Evolutionary conservation across 1,139 yeast species (phyloP).

Genomic region (Suhomyces choctaworum): DNA sequence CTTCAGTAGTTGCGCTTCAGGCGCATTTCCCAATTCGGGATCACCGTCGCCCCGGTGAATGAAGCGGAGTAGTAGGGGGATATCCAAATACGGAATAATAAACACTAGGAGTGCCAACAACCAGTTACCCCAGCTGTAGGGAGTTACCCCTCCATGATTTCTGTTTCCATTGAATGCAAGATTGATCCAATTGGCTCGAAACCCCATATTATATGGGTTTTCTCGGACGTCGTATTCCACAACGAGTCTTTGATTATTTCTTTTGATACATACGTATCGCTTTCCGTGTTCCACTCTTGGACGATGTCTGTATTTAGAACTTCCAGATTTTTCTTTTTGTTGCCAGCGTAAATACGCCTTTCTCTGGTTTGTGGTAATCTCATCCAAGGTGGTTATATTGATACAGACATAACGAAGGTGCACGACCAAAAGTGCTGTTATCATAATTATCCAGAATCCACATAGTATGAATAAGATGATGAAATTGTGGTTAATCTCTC

Average conservation of each 20-base stretch:
- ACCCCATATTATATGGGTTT: conserved; percentile 32
- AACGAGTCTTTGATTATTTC: conserved; percentile 28
- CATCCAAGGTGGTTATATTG: conserved; percentile 48
- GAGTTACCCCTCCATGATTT: conserved; percentile 18
- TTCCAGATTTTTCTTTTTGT: conserved; percentile 2
- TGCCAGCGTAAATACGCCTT: conserved; percentile 25
- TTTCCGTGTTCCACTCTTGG: conserved; percentile 36
- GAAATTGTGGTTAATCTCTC: conserved; percentile 45
- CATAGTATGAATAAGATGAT: conserved; percentile 42
- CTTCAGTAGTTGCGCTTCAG: not conserved
- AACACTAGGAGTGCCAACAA: conserved; percentile 23
- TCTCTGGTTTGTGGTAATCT: conserved; percentile 24
- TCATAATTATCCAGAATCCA: conserved; percentile 45
- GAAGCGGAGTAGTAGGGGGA: conserved; percentile 17
- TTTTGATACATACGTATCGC: conserved; percentile 33
- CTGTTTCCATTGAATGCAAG: conserved; percentile 32
- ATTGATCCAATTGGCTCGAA: conserved; percentile 36
- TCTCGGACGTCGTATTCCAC: conserved; percentile 27
- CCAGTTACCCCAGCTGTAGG: conserved; percentile 18
- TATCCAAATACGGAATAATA: conserved; percentile 35
- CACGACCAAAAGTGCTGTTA: conserved; percentile 34
- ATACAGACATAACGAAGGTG: conserved; percentile 39
- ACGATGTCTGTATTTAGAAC: conserved; percentile 9
- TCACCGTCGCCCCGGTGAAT: conserved; percentile 2
- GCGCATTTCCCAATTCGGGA: not conserved